Evolutionary conservation across 768 basidiomycete species (phyloP), one percentile per base, ranked within the genome.

Genomic region (Lentinus brumalis): DNA sequence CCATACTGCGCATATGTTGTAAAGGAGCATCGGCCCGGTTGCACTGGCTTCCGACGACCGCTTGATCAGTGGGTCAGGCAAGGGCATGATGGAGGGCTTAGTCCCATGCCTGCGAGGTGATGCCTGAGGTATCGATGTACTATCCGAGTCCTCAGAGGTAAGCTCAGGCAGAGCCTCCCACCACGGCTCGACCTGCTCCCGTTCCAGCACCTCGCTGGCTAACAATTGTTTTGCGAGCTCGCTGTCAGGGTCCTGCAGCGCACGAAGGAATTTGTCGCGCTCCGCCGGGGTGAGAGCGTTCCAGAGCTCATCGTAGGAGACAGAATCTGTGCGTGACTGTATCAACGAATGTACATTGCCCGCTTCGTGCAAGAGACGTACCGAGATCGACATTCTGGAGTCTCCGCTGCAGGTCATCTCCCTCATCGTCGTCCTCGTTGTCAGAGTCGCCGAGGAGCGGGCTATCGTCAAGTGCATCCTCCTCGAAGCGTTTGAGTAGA

Each of bases 1-100:
- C 92, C 82, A 80, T 29, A 92, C 72, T 8, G 86, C 84, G 41
- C 81, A 81, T 31, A 91, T 74, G 61, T 94, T 95, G 67, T 89
- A 92, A 2, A 87, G 66, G 14, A 94, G 74, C 0, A 81, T 57
- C 3, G 71, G 68, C 6, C 66, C 66, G 14, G 30, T 66, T 2
- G 53, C 21, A 4, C 68, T 44, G 8, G 51, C 56, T 4, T 44
- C 40, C 0, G 47, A 21, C 4, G 74, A 61, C 18, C 77, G 75
- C 47, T 75, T 77, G 2, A 84, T 60, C 67, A 86, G 76, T 0
- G 74, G 72, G 15, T 69, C 53, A 26, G 86, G 86, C 16, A 88
- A 71, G 7, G 56, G 44, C 62, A 88, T 81, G 46, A 79, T 67
- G 3, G 71, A 59, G 26, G 86, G 86, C 50, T 70, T 74, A 12